Evolutionary conservation across 225 moss, liverwort and hornwort species (phyloP).

Genomic region (Marchantia paleacea): DNA sequence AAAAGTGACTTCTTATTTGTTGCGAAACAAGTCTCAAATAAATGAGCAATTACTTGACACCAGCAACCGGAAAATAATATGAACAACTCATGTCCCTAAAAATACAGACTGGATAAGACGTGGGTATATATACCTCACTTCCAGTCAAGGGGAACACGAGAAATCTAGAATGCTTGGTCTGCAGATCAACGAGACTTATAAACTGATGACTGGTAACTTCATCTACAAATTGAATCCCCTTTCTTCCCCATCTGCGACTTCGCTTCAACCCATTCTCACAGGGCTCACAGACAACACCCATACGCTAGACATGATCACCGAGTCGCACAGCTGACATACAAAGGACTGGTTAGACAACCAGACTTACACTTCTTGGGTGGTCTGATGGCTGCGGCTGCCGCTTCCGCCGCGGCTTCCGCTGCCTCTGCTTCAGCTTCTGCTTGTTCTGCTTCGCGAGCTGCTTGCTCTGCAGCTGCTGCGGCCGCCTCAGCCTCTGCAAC

Average conservation of each 20-base stretch:
- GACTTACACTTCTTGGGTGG: conserved; percentile 81
- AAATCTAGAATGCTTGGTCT: not conserved
- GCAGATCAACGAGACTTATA: not conserved
- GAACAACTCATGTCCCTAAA: not conserved
- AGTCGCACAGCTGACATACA: conserved; percentile 11
- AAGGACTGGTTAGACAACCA: not conserved
- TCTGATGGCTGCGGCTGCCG: conserved; percentile 78
- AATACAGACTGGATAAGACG: not conserved
- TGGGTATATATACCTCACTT: not conserved
- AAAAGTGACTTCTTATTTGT: not conserved
- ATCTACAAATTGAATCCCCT: not conserved
- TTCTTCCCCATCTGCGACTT: not conserved
- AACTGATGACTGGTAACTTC: not conserved
- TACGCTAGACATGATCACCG: not conserved
- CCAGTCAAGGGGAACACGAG: not conserved
- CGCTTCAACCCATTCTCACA: not conserved
- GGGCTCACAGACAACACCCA: not conserved
- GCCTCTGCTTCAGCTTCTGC: conserved; percentile 98
- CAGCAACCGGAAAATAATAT: not conserved
- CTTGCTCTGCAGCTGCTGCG: conserved; percentile 90
- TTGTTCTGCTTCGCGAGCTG: conserved; percentile 86
- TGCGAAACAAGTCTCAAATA: not conserved
- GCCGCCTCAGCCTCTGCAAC: conserved; percentile 98
- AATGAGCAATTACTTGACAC: not conserved
- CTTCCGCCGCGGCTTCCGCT: conserved; percentile 93